Percentiles rank a stretch among this genome's conserved stretches.
These are phyloP conservation scores for Neurospora sp. DNA, from an alignment of 2,329 filamentous ascomycete genomes.

Conservation along the genomic window DNA sequence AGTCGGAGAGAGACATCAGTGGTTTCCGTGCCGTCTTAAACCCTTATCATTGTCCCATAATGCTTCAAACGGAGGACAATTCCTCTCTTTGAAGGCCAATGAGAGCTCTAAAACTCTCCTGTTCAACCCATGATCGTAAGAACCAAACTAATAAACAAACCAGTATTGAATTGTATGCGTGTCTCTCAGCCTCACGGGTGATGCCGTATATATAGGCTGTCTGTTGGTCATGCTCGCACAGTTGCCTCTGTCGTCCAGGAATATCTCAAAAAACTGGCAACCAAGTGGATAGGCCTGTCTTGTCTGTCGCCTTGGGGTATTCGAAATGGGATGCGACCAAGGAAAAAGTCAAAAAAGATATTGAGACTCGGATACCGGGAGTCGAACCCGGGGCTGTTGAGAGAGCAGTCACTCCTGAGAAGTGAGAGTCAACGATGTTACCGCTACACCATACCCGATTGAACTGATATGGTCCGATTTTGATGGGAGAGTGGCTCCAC, in stretches of 20 bases:
- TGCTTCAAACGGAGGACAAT: no score
- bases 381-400: neutral
- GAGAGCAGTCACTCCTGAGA: no score
- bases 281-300: neutral
- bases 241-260: neutral
- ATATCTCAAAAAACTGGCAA: neutral
- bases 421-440: no score
- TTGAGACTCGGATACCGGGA: neutral
- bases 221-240: neutral
- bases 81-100: no score
- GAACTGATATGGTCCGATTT: neutral
- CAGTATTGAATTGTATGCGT: neutral
- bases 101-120: no score
- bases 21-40: no score
- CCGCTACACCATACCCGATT: neutral
- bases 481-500: neutral
- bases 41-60: no score
- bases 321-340: neutral
- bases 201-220: neutral
- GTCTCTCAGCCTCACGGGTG: neutral
- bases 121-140: no score
- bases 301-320: neutral
- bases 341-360: neutral
- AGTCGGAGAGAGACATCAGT: no score
- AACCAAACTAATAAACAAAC: no score